Percentiles rank a stretch among this genome's conserved stretches.
phyloP scores from a whole-genome alignment of 202 grass and related monocot species.

The Brachypodium distachyon region DNA sequence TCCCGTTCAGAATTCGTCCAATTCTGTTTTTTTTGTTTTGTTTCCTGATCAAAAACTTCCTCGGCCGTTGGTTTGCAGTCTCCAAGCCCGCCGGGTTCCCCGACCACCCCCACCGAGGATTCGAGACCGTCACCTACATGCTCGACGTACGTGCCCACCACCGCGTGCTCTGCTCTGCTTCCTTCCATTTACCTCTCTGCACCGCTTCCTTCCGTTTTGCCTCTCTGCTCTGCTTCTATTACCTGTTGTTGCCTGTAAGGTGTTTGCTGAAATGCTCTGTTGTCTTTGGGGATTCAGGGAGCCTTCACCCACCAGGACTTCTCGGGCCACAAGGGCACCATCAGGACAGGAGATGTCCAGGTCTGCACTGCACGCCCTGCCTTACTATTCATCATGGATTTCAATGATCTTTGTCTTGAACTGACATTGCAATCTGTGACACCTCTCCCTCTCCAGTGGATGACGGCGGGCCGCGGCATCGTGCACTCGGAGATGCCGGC shows the following conservation, averaged over 20 bases:
- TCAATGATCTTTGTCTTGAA: not conserved
- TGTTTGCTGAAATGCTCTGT: slow-evolving; percentile 40
- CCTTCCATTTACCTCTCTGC: not conserved
- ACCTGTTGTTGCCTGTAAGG: not conserved
- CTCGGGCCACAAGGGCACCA: slow-evolving; percentile 72
- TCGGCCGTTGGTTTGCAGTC: slow-evolving; percentile 14
- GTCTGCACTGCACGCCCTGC: not conserved
- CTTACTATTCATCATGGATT: not conserved
- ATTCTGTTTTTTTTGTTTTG: not conserved
- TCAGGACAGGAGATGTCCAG: slow-evolving; percentile 71
- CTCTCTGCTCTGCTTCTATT: too few species aligned
- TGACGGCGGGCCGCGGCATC: slow-evolving; percentile 84
- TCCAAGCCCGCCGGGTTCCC: slow-evolving; percentile 81
- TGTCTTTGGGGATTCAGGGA: slow-evolving; percentile 33
- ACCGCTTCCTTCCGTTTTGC: not conserved
- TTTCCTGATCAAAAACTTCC: not conserved
- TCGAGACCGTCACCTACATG: slow-evolving; percentile 98
- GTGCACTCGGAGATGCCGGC: slow-evolving; percentile 94
- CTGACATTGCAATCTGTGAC: not conserved
- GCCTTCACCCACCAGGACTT: slow-evolving; percentile 76
- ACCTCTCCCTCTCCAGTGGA: slow-evolving; percentile 54
- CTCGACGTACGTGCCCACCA: slow-evolving; percentile 24
- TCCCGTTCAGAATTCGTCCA: not conserved
- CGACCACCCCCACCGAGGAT: slow-evolving; percentile 83
- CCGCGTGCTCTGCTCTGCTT: not conserved